A percentile compares a stretch with the other conserved stretches of the same genome.
Evolutionary conservation across 2,329 filamentous ascomycete species (phyloP).

Genomic region (Aspergillus bombycis): DNA sequence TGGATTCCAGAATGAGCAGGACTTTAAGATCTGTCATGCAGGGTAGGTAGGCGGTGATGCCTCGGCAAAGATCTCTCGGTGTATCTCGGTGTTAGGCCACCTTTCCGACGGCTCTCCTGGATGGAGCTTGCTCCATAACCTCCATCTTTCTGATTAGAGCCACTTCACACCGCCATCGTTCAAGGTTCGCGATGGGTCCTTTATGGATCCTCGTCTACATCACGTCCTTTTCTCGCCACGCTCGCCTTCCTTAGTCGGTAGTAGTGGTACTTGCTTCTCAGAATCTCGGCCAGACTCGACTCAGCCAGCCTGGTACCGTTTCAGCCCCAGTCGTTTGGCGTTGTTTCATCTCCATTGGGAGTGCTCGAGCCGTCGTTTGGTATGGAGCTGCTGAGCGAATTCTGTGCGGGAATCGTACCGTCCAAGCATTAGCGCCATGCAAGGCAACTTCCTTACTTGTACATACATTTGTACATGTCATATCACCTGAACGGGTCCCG

Average conservation of each 20-base stretch:
- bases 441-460: slow-evolving; percentile 14
- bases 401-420: background rate
- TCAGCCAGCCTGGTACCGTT: background rate
- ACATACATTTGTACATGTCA: slow-evolving; percentile 8
- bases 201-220: background rate
- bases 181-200: slow-evolving; percentile 4
- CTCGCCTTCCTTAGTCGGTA: slow-evolving; percentile 2
- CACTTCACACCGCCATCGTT: slow-evolving; percentile 7
- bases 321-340: background rate
- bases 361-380: background rate
- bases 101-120: background rate
- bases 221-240: background rate
- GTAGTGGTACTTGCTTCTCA: background rate
- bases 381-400: background rate
- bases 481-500: slow-evolving; percentile 6
- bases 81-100: slow-evolving; percentile 7
- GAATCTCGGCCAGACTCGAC: background rate
- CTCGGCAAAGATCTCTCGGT: slow-evolving; percentile 8
- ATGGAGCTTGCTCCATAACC: slow-evolving; percentile 2
- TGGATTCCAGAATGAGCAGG: background rate
- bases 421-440: slow-evolving; percentile 14
- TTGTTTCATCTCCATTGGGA: slow-evolving; percentile 1
- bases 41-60: slow-evolving; percentile 8
- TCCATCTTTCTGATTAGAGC: background rate
- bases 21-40: slow-evolving; percentile 10